Conservation (phyloP, 2,329 filamentous ascomycete genomes). For the Lasiodiplodia hormozganensis region DNA sequence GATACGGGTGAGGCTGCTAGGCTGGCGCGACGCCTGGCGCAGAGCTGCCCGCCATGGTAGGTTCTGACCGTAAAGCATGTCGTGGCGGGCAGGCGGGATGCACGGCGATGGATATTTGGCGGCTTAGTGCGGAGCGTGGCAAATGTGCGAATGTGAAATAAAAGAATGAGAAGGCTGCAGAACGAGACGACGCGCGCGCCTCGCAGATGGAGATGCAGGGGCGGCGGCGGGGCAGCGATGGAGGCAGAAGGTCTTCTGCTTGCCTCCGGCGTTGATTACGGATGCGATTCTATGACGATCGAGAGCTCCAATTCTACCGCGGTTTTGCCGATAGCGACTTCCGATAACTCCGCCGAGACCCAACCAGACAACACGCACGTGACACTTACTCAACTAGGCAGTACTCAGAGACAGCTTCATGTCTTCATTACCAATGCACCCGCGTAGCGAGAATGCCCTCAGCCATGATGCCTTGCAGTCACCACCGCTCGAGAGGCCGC, state of each 20-base stretch:
- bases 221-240: constrained; percentile 15
- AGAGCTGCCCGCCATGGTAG: constrained; percentile 70
- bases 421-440: no score
- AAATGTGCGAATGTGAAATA: background rate
- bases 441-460: no score
- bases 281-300: constrained; percentile 27
- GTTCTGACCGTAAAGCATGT: constrained; percentile 69
- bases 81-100: constrained; percentile 18
- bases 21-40: constrained; percentile 55
- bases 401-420: background rate
- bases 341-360: constrained; percentile 15
- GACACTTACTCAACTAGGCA: background rate
- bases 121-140: background rate
- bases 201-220: constrained; percentile 17
- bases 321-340: constrained; percentile 12
- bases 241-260: constrained; percentile 11
- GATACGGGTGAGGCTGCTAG: constrained; percentile 33
- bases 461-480: no score
- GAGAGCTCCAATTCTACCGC: background rate
- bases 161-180: background rate
- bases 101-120: background rate
- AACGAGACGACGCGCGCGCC: constrained; percentile 10
- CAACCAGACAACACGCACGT: background rate
- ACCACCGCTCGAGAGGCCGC: no score
- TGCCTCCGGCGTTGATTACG: constrained; percentile 20